These are phyloP conservation scores for Fomitopsis schrenkii DNA, from an alignment of 1,284 basidiomycete species.

Conservation along the genomic window DNA sequence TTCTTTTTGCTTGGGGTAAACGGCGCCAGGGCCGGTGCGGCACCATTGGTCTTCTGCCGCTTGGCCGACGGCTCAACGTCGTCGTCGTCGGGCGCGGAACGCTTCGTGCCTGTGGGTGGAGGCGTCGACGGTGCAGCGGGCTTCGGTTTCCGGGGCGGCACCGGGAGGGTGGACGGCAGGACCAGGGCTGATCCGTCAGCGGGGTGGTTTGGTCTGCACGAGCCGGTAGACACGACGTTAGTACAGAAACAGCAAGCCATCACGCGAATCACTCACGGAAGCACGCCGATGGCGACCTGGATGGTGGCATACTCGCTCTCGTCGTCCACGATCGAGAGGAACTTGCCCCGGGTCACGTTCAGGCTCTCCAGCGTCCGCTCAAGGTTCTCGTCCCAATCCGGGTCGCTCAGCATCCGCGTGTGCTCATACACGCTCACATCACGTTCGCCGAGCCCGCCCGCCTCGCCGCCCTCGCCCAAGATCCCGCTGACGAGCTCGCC, in stretches of 20 bases:
- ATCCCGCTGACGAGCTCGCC: constrained; percentile 70
- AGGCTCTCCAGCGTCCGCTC: constrained; percentile 71
- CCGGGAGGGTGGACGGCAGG: constrained; percentile 58
- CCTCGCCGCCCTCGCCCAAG: constrained; percentile 45
- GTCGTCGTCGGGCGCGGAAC: constrained; percentile 51
- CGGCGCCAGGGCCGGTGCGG: constrained; percentile 7
- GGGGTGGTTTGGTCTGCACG: constrained; percentile 48
- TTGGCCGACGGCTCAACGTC: constrained; percentile 53
- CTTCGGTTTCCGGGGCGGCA: constrained; percentile 45
- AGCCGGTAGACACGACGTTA: background rate
- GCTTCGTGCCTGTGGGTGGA: constrained; percentile 45
- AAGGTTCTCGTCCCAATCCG: constrained; percentile 86
- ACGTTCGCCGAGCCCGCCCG: constrained; percentile 34
- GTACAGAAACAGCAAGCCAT: constrained; percentile 5
- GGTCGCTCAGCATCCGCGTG: constrained; percentile 77
- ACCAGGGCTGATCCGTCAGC: constrained; percentile 47
- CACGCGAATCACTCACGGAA: constrained; percentile 59
- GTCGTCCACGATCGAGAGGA: constrained; percentile 85
- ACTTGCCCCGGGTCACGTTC: constrained; percentile 70
- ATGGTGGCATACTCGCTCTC: constrained; percentile 77
- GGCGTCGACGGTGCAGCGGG: constrained; percentile 34
- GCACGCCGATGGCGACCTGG: constrained; percentile 62
- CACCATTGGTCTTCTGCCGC: constrained; percentile 32
- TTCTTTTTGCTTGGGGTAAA: constrained; percentile 60
- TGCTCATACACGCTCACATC: constrained; percentile 89